Percentiles rank a stretch among this genome's conserved stretches.
Conservation (phyloP, 2,329 filamentous ascomycete species). For the Allantophomopsis cytisporea region DNA sequence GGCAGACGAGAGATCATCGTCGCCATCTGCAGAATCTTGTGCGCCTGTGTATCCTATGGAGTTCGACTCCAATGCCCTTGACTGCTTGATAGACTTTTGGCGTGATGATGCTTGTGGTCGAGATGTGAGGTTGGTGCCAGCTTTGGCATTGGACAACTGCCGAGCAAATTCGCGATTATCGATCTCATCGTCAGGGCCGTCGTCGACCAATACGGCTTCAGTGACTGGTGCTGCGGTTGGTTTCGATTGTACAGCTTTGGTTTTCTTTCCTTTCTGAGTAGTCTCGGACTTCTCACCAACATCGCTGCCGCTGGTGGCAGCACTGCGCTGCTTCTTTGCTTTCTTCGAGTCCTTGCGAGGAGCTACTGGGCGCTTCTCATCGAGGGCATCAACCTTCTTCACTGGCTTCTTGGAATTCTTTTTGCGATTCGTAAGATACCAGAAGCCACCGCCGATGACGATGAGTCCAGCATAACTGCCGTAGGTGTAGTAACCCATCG, state of each 20-base stretch:
- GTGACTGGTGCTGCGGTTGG: neutral
- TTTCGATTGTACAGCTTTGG: neutral
- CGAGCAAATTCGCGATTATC: conserved; percentile 67
- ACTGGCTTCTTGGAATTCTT: neutral
- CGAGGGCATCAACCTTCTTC: neutral
- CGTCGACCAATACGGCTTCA: conserved; percentile 2
- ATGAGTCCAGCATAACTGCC: conserved; percentile 22
- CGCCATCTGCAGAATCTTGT: conserved; percentile 46
- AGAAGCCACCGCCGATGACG: conserved; percentile 15
- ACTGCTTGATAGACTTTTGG: conserved; percentile 55
- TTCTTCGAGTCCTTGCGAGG: conserved; percentile 12
- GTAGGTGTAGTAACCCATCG: conserved; percentile 12
- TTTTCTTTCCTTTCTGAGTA: conserved; percentile 10
- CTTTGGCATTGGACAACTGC: conserved; percentile 56
- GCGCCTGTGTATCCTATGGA: conserved; percentile 27
- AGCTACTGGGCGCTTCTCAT: conserved; percentile 7
- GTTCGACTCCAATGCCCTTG: conserved; percentile 26
- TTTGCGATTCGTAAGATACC: conserved; percentile 5
- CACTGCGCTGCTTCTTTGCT: conserved; percentile 13
- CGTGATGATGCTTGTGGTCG: conserved; percentile 33
- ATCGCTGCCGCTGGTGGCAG: conserved; percentile 9
- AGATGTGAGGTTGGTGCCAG: conserved; percentile 41
- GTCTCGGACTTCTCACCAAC: conserved; percentile 8
- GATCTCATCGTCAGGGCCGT: conserved; percentile 30
- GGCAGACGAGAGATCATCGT: conserved; percentile 65